A percentile compares a stretch with the other conserved stretches of the same genome.
phyloP scores from a whole-genome alignment of 371 early-diverging fungal genomes.

The Rhizopus delemar region DNA sequence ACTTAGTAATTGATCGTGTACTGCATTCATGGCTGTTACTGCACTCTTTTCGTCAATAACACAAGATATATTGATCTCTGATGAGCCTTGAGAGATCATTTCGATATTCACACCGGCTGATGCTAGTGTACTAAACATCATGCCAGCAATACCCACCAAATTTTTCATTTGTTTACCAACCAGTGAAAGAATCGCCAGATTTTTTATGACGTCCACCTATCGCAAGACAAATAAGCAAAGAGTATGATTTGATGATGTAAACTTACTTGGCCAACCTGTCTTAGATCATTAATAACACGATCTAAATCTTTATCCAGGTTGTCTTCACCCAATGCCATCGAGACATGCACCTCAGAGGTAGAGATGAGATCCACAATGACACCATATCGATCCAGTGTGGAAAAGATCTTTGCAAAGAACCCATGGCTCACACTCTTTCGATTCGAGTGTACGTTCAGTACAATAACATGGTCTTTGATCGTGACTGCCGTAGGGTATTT shows the following conservation, averaged over 20 bases:
- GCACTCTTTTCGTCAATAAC: slow-evolving; percentile 83
- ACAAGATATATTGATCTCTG: slow-evolving; percentile 97
- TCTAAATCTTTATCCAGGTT: slow-evolving; percentile 64
- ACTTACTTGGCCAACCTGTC: slow-evolving; percentile 68
- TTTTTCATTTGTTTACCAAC: slow-evolving; percentile 96
- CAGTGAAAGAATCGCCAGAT: slow-evolving; percentile 93
- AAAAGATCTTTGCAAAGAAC: slow-evolving; percentile 93
- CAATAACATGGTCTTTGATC: slow-evolving; percentile 91
- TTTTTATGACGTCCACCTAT: slow-evolving; percentile 69
- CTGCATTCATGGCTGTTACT: slow-evolving; percentile 76
- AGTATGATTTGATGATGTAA: neutral
- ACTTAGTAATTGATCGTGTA: slow-evolving; percentile 74
- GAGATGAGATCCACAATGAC: slow-evolving; percentile 95
- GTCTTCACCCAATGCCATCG: slow-evolving; percentile 87
- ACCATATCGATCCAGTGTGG: slow-evolving; percentile 83
- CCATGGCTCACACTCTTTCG: slow-evolving; percentile 93
- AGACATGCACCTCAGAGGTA: slow-evolving; percentile 94
- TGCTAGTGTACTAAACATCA: slow-evolving; percentile 92
- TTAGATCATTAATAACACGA: slow-evolving; percentile 69
- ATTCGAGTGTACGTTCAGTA: slow-evolving; percentile 94
- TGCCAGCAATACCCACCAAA: slow-evolving; percentile 92
- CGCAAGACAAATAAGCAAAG: slow-evolving; percentile 1
- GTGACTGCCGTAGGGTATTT: slow-evolving; percentile 95
- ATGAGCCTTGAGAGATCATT: slow-evolving; percentile 97
- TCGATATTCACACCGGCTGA: slow-evolving; percentile 92